Base-by-base conservation (phyloP, 2,329 filamentous ascomycete genomes). In the Elsinoe necatrix region DNA sequence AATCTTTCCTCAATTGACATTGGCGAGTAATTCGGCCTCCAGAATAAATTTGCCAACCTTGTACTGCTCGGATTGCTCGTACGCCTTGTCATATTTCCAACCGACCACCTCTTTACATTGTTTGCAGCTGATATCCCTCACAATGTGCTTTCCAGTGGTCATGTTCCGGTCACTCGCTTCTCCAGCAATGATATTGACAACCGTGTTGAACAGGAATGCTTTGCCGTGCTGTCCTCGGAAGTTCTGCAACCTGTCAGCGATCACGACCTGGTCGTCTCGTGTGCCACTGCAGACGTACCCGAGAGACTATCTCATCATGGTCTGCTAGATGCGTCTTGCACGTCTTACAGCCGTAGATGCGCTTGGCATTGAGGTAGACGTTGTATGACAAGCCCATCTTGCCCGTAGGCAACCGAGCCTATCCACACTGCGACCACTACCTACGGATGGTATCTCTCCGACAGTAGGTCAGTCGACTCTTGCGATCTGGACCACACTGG, bases 81-180 rank as follows among this genome's bases (percentile, higher is more conserved):
- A 97, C 1, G 93, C 93, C 75, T 95, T 95, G 73, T 98, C 93
- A 71, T 98, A 98, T 72, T 95, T 97, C 93, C 93, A 98, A 34
- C 93, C 93, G 55, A 98, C 93, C 27, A 86, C 87, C 71, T 91
- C 87, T 69, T 86, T 87, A 80, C 93, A 98, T 72, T 95, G 88
- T 58, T 86, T 81, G 76, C 93, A 98, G 58, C 78, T 78, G 66
- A 98, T 96, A 70, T 98, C 93, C 58, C 93, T 85, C 48, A 98
- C 93, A 57, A 97, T 80, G 72, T 98, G 93, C 56, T 88, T 83
- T 55, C 93, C 93, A 0, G 93, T 98, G 12, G 93, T 98, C 93
- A 98, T 98, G 75, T 87, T 95, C 63, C 93, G 89, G 75, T 98
- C 93, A 69, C 81, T 85, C n/a, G 92, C 82, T 60, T 95, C 87